phyloP scores from a whole-genome alignment of 2,329 filamentous ascomycete genomes.

The Pseudogymnoascus sp. region DNA sequence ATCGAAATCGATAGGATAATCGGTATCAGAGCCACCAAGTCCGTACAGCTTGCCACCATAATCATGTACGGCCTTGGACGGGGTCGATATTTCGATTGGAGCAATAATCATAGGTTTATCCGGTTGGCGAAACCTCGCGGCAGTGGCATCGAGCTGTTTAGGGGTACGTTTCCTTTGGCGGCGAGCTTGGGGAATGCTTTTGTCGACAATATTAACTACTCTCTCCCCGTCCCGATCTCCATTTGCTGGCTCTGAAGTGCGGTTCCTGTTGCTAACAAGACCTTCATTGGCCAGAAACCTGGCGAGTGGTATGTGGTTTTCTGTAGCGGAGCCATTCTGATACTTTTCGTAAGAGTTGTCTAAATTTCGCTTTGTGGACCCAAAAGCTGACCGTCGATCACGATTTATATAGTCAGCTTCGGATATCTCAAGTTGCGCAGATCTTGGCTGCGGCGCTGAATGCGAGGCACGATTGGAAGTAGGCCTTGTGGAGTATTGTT shows the following conservation, averaged over 20 bases:
- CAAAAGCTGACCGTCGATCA: constrained; percentile 33
- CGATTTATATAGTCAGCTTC: constrained; percentile 29
- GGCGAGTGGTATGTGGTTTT: constrained; percentile 29
- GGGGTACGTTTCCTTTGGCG: constrained; percentile 22
- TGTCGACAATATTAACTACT: background rate
- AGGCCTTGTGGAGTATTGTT: background rate
- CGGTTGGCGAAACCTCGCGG: constrained; percentile 27
- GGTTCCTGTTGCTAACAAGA: constrained; percentile 11
- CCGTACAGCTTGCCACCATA: constrained; percentile 38
- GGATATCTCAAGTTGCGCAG: constrained; percentile 48
- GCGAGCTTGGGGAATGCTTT: background rate
- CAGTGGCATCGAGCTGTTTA: constrained; percentile 23
- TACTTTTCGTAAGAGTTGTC: constrained; percentile 44
- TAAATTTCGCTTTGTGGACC: constrained; percentile 42
- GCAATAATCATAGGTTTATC: constrained; percentile 23
- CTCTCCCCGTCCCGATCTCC: background rate
- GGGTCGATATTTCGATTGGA: constrained; percentile 11
- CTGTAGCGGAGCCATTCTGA: constrained; percentile 24
- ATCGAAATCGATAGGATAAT: constrained; percentile 55
- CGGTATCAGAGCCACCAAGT: constrained; percentile 51
- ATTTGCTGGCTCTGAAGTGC: background rate
- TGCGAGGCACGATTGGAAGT: background rate
- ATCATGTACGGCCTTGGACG: constrained; percentile 15
- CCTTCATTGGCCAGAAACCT: constrained; percentile 27
- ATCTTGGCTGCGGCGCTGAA: constrained; percentile 25